Base-by-base conservation (phyloP, 108 stramenopile species). In the Cyclotella baltica region DNA sequence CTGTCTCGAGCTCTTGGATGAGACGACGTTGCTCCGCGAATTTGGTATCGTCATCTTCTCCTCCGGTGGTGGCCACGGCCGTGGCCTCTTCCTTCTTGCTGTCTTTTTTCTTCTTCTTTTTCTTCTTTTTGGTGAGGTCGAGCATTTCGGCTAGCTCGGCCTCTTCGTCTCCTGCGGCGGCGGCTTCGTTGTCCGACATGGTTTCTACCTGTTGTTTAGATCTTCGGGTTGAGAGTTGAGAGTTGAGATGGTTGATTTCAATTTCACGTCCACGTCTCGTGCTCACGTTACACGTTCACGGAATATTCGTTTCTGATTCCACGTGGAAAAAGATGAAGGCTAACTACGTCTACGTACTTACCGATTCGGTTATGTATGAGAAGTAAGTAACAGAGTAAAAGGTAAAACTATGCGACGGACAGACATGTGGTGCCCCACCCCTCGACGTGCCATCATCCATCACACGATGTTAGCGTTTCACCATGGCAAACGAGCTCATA, bases 121-220 rank as follows among this genome's bases (percentile, higher is more conserved):
- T 96, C 85, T 94, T 95, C 88, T 93, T 93, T 75, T 88, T 87
- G 87, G 80, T 73, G 62, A 95, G 88, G 78, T 95, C 94, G 70
- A 95, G 84, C 94, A 95, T 95, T 62, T 90, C 93, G 65, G 92
- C 90, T 27, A 96, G 82, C 30, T 94, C 90, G 76, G 90, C 88
- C 70, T 95, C 92, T 78, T 93, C 93, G 46, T 93, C 87, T 56
- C 84, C 52, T 2, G 43, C 23, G 46, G 38, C 65, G 20, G 38
- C 23, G 28, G 28, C 33, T 46, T 70, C 69, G 4, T 74, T 68
- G 50, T 74, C 80, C 50, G 80, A 48, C 80, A 81, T 81, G 80
- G 56, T 79, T 16, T 48, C 47, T 52, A n/a, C n/a, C n/a, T 10
- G 4, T 52, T 43, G 40, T 43, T 43, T 43, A n/a, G 4, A n/a